Conservation (phyloP, 176 grass and related monocot species). For the Olyra latifolia region DNA sequence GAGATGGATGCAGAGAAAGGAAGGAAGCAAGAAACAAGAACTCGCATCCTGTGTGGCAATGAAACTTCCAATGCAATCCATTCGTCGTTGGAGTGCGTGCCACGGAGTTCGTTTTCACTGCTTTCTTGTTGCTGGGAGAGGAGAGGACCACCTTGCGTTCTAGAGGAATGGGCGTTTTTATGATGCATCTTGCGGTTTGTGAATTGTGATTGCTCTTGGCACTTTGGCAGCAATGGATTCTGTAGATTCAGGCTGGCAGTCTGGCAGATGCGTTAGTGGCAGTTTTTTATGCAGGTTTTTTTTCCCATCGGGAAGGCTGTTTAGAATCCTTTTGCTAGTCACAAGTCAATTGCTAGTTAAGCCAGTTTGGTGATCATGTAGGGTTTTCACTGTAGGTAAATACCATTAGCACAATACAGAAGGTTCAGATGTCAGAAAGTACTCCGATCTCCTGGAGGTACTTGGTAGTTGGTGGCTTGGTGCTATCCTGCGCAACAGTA, state of each 20-base stretch:
- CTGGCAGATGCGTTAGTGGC: background rate
- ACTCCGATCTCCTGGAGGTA: background rate
- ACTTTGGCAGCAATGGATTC: background rate
- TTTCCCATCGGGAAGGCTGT: background rate
- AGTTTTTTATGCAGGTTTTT: background rate
- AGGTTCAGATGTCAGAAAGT: slow-evolving; percentile 31
- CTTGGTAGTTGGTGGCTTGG: slow-evolving; percentile 8
- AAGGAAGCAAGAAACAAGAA: background rate
- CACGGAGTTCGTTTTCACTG: slow-evolving; percentile 26
- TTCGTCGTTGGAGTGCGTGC: slow-evolving; percentile 3
- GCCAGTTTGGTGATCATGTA: background rate
- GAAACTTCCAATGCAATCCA: slow-evolving; percentile 32
- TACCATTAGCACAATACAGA: background rate
- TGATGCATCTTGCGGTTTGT: background rate
- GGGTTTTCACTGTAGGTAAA: background rate
- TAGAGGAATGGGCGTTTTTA: background rate
- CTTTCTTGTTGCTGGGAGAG: slow-evolving; percentile 12
- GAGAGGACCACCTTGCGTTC: slow-evolving; percentile 6
- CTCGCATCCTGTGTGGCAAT: background rate
- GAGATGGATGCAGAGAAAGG: background rate
- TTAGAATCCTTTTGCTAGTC: background rate
- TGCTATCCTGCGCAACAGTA: background rate
- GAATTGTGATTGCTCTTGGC: background rate
- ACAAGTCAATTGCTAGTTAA: background rate
- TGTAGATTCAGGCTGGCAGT: no score